Conservation (phyloP, 768 basidiomycete genomes). For the Leucogyrophana mollusca region DNA sequence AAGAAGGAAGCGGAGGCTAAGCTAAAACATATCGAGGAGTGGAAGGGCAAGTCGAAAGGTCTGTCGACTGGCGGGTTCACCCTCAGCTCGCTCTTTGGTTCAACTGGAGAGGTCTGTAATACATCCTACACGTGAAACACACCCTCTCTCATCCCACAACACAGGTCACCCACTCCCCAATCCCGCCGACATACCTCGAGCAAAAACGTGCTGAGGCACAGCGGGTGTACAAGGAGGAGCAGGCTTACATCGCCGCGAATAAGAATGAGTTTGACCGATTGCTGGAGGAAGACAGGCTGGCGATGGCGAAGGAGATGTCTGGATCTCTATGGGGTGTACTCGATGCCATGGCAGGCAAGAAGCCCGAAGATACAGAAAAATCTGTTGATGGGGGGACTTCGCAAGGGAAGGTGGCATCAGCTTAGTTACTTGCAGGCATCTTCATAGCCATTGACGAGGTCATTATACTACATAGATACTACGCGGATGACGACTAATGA, state of each 20-base stretch:
- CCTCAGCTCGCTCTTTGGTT: slow-evolving; percentile 43
- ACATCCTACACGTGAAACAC: neutral
- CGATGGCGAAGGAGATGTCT: slow-evolving; percentile 46
- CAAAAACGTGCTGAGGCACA: slow-evolving; percentile 52
- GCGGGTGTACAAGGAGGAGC: slow-evolving; percentile 49
- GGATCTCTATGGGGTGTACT: slow-evolving; percentile 37
- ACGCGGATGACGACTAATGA: too few species aligned
- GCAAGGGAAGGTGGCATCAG: neutral
- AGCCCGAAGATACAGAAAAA: slow-evolving; percentile 7
- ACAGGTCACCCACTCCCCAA: slow-evolving; percentile 26
- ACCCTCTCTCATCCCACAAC: neutral
- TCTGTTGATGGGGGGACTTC: neutral
- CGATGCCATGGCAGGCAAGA: slow-evolving; percentile 22
- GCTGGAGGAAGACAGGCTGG: slow-evolving; percentile 52
- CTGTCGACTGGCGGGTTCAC: slow-evolving; percentile 40
- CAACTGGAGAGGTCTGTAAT: slow-evolving; percentile 26
- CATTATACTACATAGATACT: too few species aligned
- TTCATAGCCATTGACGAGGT: too few species aligned
- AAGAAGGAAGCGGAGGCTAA: slow-evolving; percentile 86
- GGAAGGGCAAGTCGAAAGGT: slow-evolving; percentile 53
- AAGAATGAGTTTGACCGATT: slow-evolving; percentile 48
- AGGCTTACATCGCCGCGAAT: slow-evolving; percentile 49
- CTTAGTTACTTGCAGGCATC: neutral
- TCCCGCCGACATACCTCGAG: slow-evolving; percentile 52
- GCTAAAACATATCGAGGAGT: slow-evolving; percentile 73